These are phyloP conservation scores for Xenoacremonium recifei DNA, from an alignment of 2,329 filamentous ascomycete species.

Conservation along the genomic window DNA sequence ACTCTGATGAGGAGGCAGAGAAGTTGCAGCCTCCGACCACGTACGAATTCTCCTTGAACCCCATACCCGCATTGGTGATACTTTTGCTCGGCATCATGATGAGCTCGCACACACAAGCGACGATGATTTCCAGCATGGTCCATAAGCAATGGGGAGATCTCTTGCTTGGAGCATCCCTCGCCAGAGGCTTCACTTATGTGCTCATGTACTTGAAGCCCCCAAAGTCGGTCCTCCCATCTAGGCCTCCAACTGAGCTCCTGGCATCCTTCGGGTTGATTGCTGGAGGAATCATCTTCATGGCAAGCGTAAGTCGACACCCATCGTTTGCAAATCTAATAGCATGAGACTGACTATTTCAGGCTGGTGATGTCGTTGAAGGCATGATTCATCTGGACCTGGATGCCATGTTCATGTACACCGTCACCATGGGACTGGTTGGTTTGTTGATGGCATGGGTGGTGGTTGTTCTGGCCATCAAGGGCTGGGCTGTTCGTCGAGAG, in stretches of 20 bases:
- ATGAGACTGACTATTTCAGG: slow-evolving; percentile 43
- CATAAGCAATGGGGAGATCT: slow-evolving; percentile 93
- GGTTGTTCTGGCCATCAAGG: slow-evolving; percentile 77
- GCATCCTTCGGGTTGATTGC: slow-evolving; percentile 82
- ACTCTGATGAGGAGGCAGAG: slow-evolving; percentile 46
- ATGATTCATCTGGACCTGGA: slow-evolving; percentile 77
- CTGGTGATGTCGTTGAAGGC: slow-evolving; percentile 71
- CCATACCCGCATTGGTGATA: slow-evolving; percentile 83
- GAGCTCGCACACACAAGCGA: slow-evolving; percentile 83
- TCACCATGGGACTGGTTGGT: slow-evolving; percentile 79
- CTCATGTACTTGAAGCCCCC: slow-evolving; percentile 78
- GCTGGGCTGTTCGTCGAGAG: slow-evolving; percentile 68
- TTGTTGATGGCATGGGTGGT: slow-evolving; percentile 85
- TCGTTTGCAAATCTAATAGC: too few relatives aligned
- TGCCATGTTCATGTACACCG: slow-evolving; percentile 91
- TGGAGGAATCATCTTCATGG: slow-evolving; percentile 90
- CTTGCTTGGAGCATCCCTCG: slow-evolving; percentile 75
- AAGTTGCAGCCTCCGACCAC: slow-evolving; percentile 58
- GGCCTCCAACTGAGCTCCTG: slow-evolving; percentile 88
- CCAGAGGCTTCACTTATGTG: slow-evolving; percentile 77
- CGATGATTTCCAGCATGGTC: slow-evolving; percentile 85
- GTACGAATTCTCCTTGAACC: slow-evolving; percentile 79
- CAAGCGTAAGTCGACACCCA: slow-evolving; percentile 61
- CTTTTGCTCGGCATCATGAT: slow-evolving; percentile 91
- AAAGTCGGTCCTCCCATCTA: slow-evolving; percentile 73